Conservation (phyloP, 2,329 filamentous ascomycete genomes). For the Talaromyces sp. region DNA sequence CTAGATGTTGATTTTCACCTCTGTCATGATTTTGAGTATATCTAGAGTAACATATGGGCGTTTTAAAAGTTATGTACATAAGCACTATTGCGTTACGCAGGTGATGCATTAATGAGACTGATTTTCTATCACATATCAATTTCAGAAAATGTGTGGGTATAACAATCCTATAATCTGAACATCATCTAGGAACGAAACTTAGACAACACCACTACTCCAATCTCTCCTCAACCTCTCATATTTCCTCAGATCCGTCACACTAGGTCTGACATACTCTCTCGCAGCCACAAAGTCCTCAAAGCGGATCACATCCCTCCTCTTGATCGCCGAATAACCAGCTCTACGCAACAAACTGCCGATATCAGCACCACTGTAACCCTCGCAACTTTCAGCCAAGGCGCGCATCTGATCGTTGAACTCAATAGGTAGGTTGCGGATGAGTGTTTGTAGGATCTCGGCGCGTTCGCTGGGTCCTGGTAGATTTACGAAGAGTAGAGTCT, state of each 20-base stretch:
- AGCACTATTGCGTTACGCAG: background rate
- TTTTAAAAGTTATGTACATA: conserved; percentile 19
- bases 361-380: conserved; percentile 72
- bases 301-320: conserved; percentile 47
- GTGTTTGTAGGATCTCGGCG: conserved; percentile 76
- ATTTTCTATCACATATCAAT: background rate
- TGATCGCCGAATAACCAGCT: conserved; percentile 57
- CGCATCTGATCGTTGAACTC: conserved; percentile 56
- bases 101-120: conserved; percentile 4
- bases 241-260: conserved; percentile 56
- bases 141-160: background rate
- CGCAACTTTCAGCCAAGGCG: conserved; percentile 67
- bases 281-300: conserved; percentile 43
- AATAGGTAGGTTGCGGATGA: conserved; percentile 51
- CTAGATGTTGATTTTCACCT: conserved; percentile 32
- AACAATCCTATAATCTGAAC: background rate
- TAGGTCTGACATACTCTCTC: conserved; percentile 42
- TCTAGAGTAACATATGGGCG: conserved; percentile 11
- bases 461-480: conserved; percentile 75
- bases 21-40: background rate
- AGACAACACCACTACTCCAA: conserved; percentile 36
- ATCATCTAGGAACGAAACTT: background rate
- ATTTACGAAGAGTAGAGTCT: conserved; percentile 84
- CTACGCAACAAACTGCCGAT: conserved; percentile 57
- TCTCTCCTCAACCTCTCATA: conserved; percentile 55